Evolutionary conservation across 1,284 basidiomycete genomes (phyloP), one percentile per base, ranked within the genome.

Genomic region (Somion occarium): DNA sequence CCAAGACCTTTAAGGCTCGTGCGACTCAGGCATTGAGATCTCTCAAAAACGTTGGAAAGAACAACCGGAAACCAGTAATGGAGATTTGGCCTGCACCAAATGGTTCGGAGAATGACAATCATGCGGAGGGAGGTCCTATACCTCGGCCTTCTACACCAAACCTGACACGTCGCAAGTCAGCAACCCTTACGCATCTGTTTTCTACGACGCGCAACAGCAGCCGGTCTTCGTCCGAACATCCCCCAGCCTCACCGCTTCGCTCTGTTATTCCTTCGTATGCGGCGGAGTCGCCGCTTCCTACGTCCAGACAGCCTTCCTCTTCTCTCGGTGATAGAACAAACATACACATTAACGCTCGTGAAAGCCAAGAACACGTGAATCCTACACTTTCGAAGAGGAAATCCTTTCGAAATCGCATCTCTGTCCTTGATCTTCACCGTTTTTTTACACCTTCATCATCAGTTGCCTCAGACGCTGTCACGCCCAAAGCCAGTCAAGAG

Each of bases 11-110:
- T 61, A 79, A 70, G 56, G 72, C 73, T 19, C 76, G 81, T 42
- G 85, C 85, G 1, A 75, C 74, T 34, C 76, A 76, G 61, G 84
- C 80, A 12, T 73, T 88, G 50, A 73, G 68, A 58, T 82, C 82
- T n/a, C 75, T 88, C 41, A 79, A 73, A 69, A 81, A 71, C 55
- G 74, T 79, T 18, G 71, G 72, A 39, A 79, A 67, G 61, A 63
- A 63, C 19, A 52, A 53, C 43, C 51, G 64, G 49, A 56, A 61
- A 53, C 41, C 44, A 27, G 13, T 11, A 49, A 22, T n/a, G 51
- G 5, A 52, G 56, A 49, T 38, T 15, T 48, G 46, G 51, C 44
- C 41, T 26, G 48, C 45, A 18, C 43, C 53, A 23, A 37, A 43
- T 44, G 47, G 38, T n/a, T 23, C 49, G 38, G 53, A 57, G 45